These are phyloP conservation scores for Puccinia sorghi DNA, from an alignment of 1,284 basidiomycete genomes.

Conservation along the genomic window DNA sequence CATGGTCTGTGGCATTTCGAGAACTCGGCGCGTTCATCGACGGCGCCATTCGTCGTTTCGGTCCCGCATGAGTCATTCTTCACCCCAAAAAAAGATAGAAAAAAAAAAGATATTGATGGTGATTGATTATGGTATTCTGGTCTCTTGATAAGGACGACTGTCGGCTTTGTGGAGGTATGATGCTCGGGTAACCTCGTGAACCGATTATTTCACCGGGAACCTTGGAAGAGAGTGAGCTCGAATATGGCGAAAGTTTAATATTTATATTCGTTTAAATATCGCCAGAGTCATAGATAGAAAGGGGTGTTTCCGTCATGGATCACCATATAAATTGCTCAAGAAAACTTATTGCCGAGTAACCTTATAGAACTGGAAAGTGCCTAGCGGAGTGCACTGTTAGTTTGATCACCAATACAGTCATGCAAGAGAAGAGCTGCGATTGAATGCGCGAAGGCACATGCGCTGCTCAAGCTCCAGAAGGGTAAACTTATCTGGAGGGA, in stretches of 20 bases:
- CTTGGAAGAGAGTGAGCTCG: not conserved
- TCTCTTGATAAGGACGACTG: not conserved
- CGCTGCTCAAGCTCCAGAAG: no score
- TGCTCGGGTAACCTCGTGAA: not conserved
- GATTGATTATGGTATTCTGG: not conserved
- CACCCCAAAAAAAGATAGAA: not conserved
- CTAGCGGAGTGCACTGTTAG: not conserved
- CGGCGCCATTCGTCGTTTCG: not conserved
- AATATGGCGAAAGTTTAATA: not conserved
- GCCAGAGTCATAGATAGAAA: no score
- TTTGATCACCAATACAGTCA: constrained; percentile 1
- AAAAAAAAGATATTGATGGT: not conserved
- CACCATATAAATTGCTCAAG: not conserved
- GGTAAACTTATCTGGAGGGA: no score
- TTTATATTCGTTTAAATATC: not conserved
- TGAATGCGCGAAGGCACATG: no score
- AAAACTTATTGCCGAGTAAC: not conserved
- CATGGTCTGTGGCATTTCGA: constrained; percentile 11
- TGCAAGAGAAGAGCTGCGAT: not conserved
- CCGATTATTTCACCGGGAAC: not conserved
- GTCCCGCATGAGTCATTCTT: not conserved
- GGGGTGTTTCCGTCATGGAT: no score
- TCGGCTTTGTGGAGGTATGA: not conserved
- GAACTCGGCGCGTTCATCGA: not conserved
- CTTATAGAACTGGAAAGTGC: not conserved